These are phyloP conservation scores for Solanum pimpinellifolium DNA, from an alignment of 257 asterid genomes.

Conservation along the genomic window DNA sequence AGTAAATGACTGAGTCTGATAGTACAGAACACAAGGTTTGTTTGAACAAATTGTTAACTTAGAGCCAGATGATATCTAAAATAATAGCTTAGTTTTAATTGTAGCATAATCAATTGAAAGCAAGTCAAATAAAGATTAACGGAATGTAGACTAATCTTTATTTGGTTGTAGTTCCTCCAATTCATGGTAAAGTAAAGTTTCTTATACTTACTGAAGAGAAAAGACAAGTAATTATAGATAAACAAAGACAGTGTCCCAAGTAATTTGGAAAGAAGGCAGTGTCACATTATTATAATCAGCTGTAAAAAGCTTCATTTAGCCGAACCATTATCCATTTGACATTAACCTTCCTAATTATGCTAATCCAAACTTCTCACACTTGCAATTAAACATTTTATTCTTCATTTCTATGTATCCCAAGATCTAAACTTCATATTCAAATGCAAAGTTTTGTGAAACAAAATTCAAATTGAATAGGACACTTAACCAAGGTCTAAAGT, in stretches of 20 bases:
- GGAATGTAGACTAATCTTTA: background rate
- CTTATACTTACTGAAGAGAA: background rate
- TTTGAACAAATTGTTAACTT: background rate
- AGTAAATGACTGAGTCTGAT: background rate
- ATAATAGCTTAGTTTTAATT: background rate
- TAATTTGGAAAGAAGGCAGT: background rate
- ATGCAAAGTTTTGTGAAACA: background rate
- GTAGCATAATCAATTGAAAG: background rate
- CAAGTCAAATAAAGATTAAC: background rate
- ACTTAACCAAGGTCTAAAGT: background rate
- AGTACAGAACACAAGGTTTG: background rate
- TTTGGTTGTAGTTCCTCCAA: background rate
- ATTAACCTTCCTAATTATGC: background rate
- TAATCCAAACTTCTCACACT: background rate
- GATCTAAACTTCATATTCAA: background rate
- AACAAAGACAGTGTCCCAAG: background rate
- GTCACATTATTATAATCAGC: background rate
- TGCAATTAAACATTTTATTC: background rate
- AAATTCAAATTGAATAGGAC: background rate
- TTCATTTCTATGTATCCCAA: background rate
- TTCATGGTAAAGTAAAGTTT: background rate
- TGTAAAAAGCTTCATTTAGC: background rate
- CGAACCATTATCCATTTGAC: background rate
- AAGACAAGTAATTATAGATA: background rate
- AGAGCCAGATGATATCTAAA: background rate